These are phyloP conservation scores for Clonostachys chloroleuca DNA, from an alignment of 2,329 filamentous ascomycete species.

Conservation along the genomic window DNA sequence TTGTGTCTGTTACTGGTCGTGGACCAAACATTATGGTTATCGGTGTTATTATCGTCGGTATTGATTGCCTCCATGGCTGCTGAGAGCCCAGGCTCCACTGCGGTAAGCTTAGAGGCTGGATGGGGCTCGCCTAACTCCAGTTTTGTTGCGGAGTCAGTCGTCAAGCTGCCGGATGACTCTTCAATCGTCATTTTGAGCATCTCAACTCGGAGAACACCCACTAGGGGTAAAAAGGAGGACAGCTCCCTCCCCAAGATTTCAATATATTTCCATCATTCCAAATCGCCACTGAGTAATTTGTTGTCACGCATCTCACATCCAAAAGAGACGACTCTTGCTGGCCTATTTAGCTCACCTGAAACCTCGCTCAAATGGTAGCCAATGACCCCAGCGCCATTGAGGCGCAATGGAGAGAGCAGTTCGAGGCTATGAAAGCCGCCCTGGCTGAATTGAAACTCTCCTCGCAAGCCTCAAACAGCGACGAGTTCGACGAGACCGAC, in stretches of 20 bases:
- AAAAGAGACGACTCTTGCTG: too few species aligned
- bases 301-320: background rate
- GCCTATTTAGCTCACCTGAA: background rate
- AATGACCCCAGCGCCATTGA: conserved; percentile 33
- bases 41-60: too few species aligned
- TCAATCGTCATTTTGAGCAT: background rate
- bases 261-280: background rate
- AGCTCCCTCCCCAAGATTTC: background rate
- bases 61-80: too few species aligned
- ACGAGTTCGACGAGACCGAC: conserved; percentile 60
- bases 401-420: conserved; percentile 77
- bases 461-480: conserved; percentile 28
- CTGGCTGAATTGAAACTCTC: conserved; percentile 63
- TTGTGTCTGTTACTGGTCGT: too few species aligned
- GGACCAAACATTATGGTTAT: too few species aligned
- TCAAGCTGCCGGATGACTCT: background rate
- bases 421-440: conserved; percentile 80
- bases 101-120: too few species aligned
- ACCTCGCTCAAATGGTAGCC: conserved; percentile 21
- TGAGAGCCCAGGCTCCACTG: too few species aligned
- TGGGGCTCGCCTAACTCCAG: too few species aligned
- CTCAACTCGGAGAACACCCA: too few species aligned
- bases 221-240: too few species aligned
- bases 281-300: background rate
- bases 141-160: too few species aligned